phyloP scores from a whole-genome alignment of 2,329 filamentous ascomycete genomes.

The Clonostachys chloroleuca region DNA sequence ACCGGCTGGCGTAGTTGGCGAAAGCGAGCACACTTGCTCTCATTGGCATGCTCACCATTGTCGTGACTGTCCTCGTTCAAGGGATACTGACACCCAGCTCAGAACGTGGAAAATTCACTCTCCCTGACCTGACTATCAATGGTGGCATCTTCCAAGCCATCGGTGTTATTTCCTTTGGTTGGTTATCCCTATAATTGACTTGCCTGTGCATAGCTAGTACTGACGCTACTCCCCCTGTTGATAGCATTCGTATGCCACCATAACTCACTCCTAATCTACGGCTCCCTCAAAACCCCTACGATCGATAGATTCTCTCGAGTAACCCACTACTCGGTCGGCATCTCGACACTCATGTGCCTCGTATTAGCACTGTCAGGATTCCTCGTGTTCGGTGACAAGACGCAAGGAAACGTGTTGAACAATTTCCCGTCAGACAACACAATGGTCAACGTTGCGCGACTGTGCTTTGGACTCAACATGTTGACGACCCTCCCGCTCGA shows the following conservation, averaged over 20 bases:
- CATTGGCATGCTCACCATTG: conserved; percentile 87
- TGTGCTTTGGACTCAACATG: conserved; percentile 99
- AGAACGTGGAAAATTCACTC: conserved; percentile 65
- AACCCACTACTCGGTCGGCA: conserved; percentile 86
- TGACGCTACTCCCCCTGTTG: neutral
- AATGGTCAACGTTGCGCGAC: conserved; percentile 89
- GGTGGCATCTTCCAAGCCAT: conserved; percentile 91
- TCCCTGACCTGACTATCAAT: conserved; percentile 73
- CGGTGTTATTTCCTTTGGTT: conserved; percentile 96
- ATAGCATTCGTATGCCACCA: conserved; percentile 72
- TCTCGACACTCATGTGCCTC: conserved; percentile 90
- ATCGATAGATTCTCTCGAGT: conserved; percentile 92
- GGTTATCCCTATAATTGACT: conserved; percentile 12
- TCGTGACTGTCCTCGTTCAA: conserved; percentile 83
- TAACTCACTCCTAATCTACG: conserved; percentile 96
- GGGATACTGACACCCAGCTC: conserved; percentile 70
- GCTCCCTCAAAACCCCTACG: conserved; percentile 87
- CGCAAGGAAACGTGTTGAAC: conserved; percentile 93
- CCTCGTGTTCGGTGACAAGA: conserved; percentile 87
- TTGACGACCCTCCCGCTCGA: conserved; percentile 93
- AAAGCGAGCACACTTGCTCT: conserved; percentile 94
- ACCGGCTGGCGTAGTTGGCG: conserved; percentile 58
- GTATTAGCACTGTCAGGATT: conserved; percentile 86
- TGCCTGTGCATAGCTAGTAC: neutral
- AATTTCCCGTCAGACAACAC: conserved; percentile 90